Evolutionary conservation across 164 flowering plant species (phyloP).

Genomic region (Vitis amurensis): DNA sequence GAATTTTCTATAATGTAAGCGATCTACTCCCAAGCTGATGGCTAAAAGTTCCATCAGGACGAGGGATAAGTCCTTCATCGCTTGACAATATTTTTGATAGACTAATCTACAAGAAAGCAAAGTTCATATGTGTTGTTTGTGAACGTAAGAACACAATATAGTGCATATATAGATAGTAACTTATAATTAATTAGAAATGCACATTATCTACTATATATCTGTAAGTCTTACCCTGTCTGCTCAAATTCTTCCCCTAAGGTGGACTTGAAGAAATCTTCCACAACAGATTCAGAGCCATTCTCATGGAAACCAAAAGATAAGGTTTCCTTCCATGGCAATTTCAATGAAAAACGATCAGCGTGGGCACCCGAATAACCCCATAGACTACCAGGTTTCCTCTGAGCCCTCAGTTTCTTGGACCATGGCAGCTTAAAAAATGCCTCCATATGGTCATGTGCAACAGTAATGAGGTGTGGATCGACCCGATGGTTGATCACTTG

Average conservation of each 20-base stretch:
- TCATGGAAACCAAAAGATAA: conserved; percentile 28
- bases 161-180: not conserved
- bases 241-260: conserved; percentile 21
- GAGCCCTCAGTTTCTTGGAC: conserved; percentile 18
- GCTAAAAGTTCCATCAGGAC: conserved; percentile 39
- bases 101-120: conserved; percentile 21
- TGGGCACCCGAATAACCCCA: conserved; percentile 44
- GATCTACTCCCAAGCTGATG: conserved; percentile 44
- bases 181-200: not conserved
- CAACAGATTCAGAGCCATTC: not conserved
- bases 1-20: conserved; percentile 26
- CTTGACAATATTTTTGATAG: conserved; percentile 44
- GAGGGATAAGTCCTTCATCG: conserved; percentile 32
- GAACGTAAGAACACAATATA: not conserved
- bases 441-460: conserved; percentile 22
- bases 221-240: conserved; percentile 14
- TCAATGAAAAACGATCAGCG: conserved; percentile 36
- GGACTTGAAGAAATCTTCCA: conserved; percentile 21
- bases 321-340: conserved; percentile 56
- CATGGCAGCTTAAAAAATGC: conserved; percentile 37
- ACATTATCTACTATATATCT: not conserved
- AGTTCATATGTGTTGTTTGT: too few relatives aligned
- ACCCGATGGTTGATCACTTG: conserved; percentile 56
- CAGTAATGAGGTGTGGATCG: conserved; percentile 18
- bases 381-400: conserved; percentile 14